A percentile compares a stretch with the other conserved stretches of the same genome.
Conservation (phyloP, 257 asterid genomes). For the Penstemon eatonii region DNA sequence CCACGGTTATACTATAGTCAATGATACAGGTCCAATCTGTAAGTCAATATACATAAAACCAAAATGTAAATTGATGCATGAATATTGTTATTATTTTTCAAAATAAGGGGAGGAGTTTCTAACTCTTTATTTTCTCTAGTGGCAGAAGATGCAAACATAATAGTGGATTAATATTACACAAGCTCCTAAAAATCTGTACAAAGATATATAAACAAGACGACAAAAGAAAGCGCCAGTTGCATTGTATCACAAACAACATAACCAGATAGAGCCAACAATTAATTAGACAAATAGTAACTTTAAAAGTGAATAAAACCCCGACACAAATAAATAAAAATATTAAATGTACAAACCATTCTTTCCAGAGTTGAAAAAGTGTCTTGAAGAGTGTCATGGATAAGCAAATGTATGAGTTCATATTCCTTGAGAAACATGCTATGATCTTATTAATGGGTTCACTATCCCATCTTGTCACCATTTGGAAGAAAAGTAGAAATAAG, state of each 20-base stretch:
- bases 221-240: neutral
- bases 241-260: slow-evolving; percentile 14
- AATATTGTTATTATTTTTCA: neutral
- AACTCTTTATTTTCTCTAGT: neutral
- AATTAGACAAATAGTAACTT: neutral
- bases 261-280: neutral
- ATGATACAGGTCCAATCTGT: neutral
- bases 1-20: slow-evolving; percentile 21
- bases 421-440: slow-evolving; percentile 81
- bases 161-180: neutral
- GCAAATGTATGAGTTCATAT: slow-evolving; percentile 81
- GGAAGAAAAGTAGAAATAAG: slow-evolving; percentile 4
- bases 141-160: neutral
- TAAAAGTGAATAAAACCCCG: neutral
- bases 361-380: slow-evolving; percentile 66
- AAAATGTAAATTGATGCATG: neutral
- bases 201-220: neutral
- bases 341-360: slow-evolving; percentile 57
- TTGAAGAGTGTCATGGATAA: slow-evolving; percentile 60
- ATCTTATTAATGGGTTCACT: slow-evolving; percentile 52
- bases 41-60: too few species aligned
- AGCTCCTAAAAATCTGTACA: neutral
- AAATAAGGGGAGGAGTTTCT: neutral
- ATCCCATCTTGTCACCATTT: slow-evolving; percentile 54
- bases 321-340: neutral